Base-by-base conservation (phyloP, 83 land plant species). In the Picea abies region DNA sequence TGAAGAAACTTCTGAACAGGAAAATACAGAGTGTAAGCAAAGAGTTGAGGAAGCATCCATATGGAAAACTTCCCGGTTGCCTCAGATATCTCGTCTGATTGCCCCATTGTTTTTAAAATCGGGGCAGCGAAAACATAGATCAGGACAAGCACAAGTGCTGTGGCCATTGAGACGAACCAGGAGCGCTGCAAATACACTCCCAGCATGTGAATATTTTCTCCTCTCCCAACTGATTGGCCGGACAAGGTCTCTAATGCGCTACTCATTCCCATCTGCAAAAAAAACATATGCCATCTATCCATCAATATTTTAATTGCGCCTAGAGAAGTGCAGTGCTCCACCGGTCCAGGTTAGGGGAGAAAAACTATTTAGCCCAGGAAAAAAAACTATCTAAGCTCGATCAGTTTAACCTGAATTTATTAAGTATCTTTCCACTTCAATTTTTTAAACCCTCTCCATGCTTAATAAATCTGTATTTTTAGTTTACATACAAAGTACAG, bases 151-250 rank as follows among this genome's bases (percentile, higher is more conserved):
- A 78, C 17, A 11, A 87, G 35, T 52, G 78, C 75, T 0, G 85
- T 82, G 15, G 63, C 23, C 78, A 7, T 32, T 15, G 84, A 86
- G 25, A 86, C 82, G 44, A 89, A 75, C 90, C 92, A 90, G 25
- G 94, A 92, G 25, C 94, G 76, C 79, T 92, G 92, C 94, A 90
- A 88, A 77, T 92, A 92, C 7, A 92, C 69, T 14, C 94, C 94
- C 72, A 92, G 60, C 92, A 90, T 92, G 47, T 83, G 75, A 3
- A 77, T 44, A 44, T 44, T 10, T 80, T 82, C 80, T 44, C 87
- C 84, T 25, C 92, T 92, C n/a, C 94, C 94, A 35, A 65, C 87
- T 19, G 94, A 90, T 78, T 92, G 94, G 44, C 94, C 94, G n/a
- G 90, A 92, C 10, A 92, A 82, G 8, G 94, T 92, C 84, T 92